Percentiles rank a stretch among this genome's conserved stretches.
Conservation (phyloP, 2,329 filamentous ascomycete species). For the Akanthomyces muscarius region DNA sequence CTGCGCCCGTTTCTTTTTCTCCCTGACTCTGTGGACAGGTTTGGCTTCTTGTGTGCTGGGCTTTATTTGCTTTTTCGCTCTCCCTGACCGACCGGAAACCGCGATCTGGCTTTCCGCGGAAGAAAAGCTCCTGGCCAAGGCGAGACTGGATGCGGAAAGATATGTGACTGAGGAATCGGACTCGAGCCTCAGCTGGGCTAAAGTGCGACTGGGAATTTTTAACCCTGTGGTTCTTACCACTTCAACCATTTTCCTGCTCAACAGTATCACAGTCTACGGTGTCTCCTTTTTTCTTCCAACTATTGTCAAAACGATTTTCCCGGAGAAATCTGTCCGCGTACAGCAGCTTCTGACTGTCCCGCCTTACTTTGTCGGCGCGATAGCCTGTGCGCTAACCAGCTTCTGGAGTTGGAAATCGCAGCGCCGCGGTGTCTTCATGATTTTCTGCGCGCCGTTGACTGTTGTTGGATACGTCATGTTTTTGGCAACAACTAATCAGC, state of each 20-base stretch:
- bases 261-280: constrained; percentile 70
- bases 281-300: constrained; percentile 69
- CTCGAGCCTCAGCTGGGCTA: constrained; percentile 56
- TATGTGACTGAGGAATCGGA: constrained; percentile 52
- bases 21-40: constrained; percentile 26
- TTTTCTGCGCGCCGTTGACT: constrained; percentile 55
- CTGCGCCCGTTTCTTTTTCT: too few relatives aligned
- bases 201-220: constrained; percentile 59
- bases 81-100: constrained; percentile 63
- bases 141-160: constrained; percentile 56
- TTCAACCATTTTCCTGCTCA: constrained; percentile 56
- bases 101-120: constrained; percentile 60
- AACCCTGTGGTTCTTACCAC: constrained; percentile 53
- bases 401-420: constrained; percentile 12
- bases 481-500: constrained; percentile 46
- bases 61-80: constrained; percentile 54
- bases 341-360: constrained; percentile 48
- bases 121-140: constrained; percentile 60
- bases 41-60: constrained; percentile 52
- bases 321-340: constrained; percentile 48
- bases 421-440: constrained; percentile 42
- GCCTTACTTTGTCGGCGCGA: constrained; percentile 4
- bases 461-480: constrained; percentile 69
- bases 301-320: constrained; percentile 67
- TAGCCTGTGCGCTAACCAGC: constrained; percentile 4